Base-by-base conservation (phyloP, 2,329 filamentous ascomycete genomes). In the Apiospora rasikravindrae region DNA sequence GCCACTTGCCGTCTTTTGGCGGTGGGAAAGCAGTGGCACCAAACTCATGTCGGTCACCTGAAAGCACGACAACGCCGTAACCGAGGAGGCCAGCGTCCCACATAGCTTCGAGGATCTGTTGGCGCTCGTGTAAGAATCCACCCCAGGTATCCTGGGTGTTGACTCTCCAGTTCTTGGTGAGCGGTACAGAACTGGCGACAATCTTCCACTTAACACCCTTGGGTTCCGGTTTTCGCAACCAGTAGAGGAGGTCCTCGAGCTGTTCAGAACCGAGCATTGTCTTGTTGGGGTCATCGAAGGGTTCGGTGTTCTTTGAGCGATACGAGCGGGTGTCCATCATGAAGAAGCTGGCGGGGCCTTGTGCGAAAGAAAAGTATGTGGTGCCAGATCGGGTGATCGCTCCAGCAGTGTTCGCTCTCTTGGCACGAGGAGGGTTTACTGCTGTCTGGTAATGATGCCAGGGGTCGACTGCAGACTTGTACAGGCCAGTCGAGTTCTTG, bases 141-240 rank as follows among this genome's bases (percentile, higher is more conserved):
- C 94, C 94, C 96, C 96, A 99, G 0, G 96, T 98, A 80, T 99
- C 96, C 73, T 92, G 87, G 2, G 90, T 91, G 75, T 96, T 96
- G 75, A 98, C 90, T 33, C 91, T 92, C 96, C 96, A 99, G 82
- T 99, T 99, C 84, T 98, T 97, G 8, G 96, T 98, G 80, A 99
- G 98, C 0, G 96, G 96, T 6, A 98, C 93, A 24, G 93, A 95
- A 51, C 93, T 95, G 24, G 95, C 92, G 69, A 99, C 86, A 77
- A 99, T 91, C 84, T 98, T 98, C 96, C 96, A 99, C 78, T 92
- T 92, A 0, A 98, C 91, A 0, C 94, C 94, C 42, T 85, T 84
- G 0, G 93, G 92, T 74, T 94, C 93, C 0, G 93, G 91, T 1
- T 88, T 90, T 14, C 86, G 85, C 26, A 99, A 87, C 88, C 93